Conservation (phyloP, 2,329 filamentous ascomycete species). For the Colletotrichum sp. region DNA sequence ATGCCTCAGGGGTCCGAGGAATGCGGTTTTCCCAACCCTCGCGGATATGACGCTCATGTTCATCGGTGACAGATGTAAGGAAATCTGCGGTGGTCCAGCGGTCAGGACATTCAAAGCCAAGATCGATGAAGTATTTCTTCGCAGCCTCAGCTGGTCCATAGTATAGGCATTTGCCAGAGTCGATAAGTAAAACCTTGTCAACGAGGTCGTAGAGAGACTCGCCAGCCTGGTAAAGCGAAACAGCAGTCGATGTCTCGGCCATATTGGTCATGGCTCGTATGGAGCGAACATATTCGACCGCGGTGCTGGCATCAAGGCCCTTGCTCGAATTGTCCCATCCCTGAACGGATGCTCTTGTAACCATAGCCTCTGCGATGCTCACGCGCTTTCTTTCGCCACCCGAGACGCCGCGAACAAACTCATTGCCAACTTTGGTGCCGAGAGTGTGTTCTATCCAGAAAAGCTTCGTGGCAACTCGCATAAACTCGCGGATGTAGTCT, state of each 20-base stretch:
- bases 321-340: constrained; percentile 77
- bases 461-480: constrained; percentile 69
- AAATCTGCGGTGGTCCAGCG: constrained; percentile 79
- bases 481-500: constrained; percentile 58
- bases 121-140: constrained; percentile 70
- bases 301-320: constrained; percentile 70
- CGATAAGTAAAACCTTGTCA: constrained; percentile 72
- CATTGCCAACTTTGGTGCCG: constrained; percentile 71
- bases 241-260: constrained; percentile 60
- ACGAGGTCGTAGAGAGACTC: constrained; percentile 59
- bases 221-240: constrained; percentile 71
- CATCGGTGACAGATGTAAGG: constrained; percentile 74
- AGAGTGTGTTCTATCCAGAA: constrained; percentile 74
- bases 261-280: constrained; percentile 72
- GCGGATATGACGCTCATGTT: constrained; percentile 58
- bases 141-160: constrained; percentile 70
- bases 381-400: constrained; percentile 77
- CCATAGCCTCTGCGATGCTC: constrained; percentile 74
- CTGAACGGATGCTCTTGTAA: constrained; percentile 63
- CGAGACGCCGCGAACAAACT: constrained; percentile 65
- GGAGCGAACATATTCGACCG: constrained; percentile 69
- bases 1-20: constrained; percentile 67
- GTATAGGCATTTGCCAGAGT: constrained; percentile 74
- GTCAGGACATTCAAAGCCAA: constrained; percentile 75
- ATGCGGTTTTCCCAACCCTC: constrained; percentile 45